These are phyloP conservation scores for Picea glauca DNA, from an alignment of 75 land plant genomes.

Conservation along the genomic window DNA sequence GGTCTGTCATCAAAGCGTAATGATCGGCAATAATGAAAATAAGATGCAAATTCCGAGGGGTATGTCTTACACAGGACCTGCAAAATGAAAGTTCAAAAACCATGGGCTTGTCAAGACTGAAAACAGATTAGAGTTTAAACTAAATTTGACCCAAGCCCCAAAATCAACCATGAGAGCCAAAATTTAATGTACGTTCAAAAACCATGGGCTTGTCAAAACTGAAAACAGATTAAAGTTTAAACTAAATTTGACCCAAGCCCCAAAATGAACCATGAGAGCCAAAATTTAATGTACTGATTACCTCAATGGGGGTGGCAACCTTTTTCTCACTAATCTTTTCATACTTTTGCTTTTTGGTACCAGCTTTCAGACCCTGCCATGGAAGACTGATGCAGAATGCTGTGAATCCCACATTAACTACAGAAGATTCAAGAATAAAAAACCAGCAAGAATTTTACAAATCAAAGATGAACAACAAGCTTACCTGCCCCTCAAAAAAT, in stretches of 20 bases:
- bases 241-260: background rate
- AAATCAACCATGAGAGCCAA: constrained; percentile 5
- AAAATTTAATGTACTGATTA: constrained; percentile 13
- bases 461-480: background rate
- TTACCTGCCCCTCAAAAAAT: constrained; percentile 91
- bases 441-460: background rate
- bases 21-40: constrained; percentile 63
- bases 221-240: background rate
- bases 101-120: background rate
- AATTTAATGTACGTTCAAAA: background rate
- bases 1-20: constrained; percentile 60
- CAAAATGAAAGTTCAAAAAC: constrained; percentile 1
- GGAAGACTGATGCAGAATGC: constrained; percentile 63
- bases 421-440: background rate
- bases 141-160: background rate
- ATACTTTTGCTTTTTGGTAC: constrained; percentile 98
- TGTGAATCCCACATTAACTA: background rate
- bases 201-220: background rate
- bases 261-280: constrained; percentile 7
- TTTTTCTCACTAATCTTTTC: constrained; percentile 97
- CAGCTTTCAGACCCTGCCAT: constrained; percentile 99
- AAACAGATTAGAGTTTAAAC: background rate
- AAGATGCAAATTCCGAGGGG: constrained; percentile 72
- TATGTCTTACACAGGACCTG: constrained; percentile 81
- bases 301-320: constrained; percentile 97